Evolutionary conservation across 2,329 filamentous ascomycete species (phyloP), one percentile per base, ranked within the genome.

Genomic region (Daldinia eschscholtzii): DNA sequence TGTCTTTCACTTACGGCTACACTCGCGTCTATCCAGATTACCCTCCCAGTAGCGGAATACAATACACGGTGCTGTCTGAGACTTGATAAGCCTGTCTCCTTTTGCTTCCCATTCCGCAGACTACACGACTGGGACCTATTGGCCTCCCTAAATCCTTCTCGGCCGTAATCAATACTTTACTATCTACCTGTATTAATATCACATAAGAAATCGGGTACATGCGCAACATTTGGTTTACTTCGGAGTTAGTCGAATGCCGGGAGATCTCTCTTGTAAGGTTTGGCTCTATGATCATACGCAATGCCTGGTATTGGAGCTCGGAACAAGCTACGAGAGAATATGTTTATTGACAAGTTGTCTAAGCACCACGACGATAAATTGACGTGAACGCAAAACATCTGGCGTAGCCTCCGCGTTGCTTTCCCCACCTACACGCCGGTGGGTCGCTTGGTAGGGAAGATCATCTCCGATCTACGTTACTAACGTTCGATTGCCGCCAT

Each of bases 401-500:
- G 12, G 20, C 44, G 20, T 26, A 41, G 20, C 26, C 33, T n/a
- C 1, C 39, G n/a, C 20, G n/a, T 50, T 46, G 33, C 44, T 33
- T 35, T 55, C 39, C 50, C 50, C 30, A 55, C 7, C 7, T 37
- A 55, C 50, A 13, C n/a, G n/a, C 50, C 33, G 23, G 50, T 37
- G 52, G 52, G 52, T 26, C 33, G 13, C 30, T 9, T 39, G 33
- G 12, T 39, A 39, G 23, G 35, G 23, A 57, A 57, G 35, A 42
- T 57, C 53, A 41, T 57, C 53, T 57, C 67, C 70, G 67, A 70
- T 70, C 67, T 72, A 28, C 18, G 61, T 67, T 61, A 53, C 62
- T 63, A 60, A 66, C 59, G 37, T 70, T 70, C 61, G 70, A 72
- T 72, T 66, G 68, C 65, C 71, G 65, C 61, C 46, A 28, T 28